Conservation (phyloP, 2,329 filamentous ascomycete species). For the Calycina herbarum region DNA sequence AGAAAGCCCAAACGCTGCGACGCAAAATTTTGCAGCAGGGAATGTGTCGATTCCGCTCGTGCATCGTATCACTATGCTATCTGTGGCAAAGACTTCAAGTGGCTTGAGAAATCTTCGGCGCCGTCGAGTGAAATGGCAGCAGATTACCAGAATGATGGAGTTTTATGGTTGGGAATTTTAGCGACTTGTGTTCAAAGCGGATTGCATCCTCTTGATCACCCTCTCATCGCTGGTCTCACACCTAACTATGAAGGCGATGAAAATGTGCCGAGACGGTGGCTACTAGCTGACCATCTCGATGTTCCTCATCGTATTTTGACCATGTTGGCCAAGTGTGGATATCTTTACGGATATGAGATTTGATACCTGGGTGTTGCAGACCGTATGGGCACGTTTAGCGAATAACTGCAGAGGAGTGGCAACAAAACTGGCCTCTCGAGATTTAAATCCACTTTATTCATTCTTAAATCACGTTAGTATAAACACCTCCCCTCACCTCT, state of each 20-base stretch:
- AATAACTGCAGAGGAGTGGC: background rate
- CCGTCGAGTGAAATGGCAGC: background rate
- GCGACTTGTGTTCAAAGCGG: background rate
- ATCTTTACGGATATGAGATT: background rate
- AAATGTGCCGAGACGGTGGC: background rate
- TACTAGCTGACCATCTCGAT: background rate
- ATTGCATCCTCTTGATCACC: background rate
- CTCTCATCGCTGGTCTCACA: background rate
- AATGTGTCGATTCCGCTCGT: background rate
- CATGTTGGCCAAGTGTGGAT: background rate
- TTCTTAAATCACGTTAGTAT: background rate
- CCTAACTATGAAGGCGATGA: background rate
- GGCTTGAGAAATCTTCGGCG: background rate
- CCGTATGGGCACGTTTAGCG: background rate
- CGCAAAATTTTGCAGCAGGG: background rate
- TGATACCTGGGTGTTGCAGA: background rate
- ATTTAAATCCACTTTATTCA: background rate
- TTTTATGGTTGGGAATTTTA: background rate
- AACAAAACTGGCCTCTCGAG: too few species aligned
- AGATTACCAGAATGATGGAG: background rate
- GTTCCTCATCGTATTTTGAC: background rate
- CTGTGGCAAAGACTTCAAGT: background rate
- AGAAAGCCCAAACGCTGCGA: background rate
- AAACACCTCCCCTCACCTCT: background rate
- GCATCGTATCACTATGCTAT: background rate